These are phyloP conservation scores for Erodium maritimum DNA, from an alignment of 345 rosid species.

Conservation along the genomic window DNA sequence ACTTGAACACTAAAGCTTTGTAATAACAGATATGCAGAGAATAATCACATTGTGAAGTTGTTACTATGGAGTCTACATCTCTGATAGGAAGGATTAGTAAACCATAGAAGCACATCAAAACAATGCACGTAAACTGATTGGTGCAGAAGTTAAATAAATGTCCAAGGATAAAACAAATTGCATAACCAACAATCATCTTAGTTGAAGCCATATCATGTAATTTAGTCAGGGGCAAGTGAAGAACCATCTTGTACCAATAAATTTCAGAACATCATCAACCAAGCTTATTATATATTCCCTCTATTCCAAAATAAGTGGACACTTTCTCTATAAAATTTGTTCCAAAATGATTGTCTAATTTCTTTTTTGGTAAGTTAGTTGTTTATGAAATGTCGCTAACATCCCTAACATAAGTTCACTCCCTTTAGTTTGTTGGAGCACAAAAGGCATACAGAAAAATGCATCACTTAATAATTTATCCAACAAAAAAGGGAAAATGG, in stretches of 20 bases:
- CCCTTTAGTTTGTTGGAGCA: too few relatives aligned
- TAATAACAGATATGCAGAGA: not conserved
- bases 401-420: too few relatives aligned
- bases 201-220: not conserved
- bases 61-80: not conserved
- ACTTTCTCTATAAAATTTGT: too few relatives aligned
- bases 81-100: not conserved
- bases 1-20: not conserved
- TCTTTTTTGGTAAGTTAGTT: too few relatives aligned
- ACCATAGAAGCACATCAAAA: not conserved
- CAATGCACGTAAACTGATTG: not conserved
- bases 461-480: too few relatives aligned
- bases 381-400: too few relatives aligned
- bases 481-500: too few relatives aligned
- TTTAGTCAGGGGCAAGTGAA: not conserved
- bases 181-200: not conserved
- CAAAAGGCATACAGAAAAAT: too few relatives aligned
- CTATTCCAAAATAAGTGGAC: too few relatives aligned
- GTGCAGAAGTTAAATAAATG: not conserved
- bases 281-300: not conserved
- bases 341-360: too few relatives aligned
- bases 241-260: not conserved
- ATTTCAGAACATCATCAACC: not conserved
- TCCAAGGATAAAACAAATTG: not conserved
- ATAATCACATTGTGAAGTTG: not conserved